Evolutionary conservation across 1,139 yeast genomes (phyloP), one percentile per base, ranked within the genome.

Genomic region (Ogataea hybrid): DNA sequence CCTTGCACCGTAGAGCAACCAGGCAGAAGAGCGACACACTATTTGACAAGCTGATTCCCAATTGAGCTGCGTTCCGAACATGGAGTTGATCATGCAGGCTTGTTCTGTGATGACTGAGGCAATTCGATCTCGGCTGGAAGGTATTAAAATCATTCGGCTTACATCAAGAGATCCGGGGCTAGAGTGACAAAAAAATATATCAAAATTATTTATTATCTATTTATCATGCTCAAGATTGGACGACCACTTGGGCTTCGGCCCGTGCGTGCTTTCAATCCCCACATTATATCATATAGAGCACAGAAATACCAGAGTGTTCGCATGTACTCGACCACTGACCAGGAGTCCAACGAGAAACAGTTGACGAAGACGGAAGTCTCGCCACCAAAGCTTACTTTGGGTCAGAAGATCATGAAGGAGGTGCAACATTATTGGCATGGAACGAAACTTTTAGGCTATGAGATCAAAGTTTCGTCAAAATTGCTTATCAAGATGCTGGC

Each of bases 361-460:
- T 17, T 34, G 16, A 30, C 28, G 18, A 33, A 35, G 16, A 23
- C 15, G 32, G 36, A 41, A 5, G 42, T 34, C 25, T 27, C 37
- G 34, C 37, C 39, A 20, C 68, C 69, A 46, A 59, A 57, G 38
- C 32, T 47, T 11, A 47, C 71, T 7, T 22, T 72, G 12, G 70
- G 75, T 71, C 78, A 73, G 44, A 73, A 69, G 49, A 67, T 75
- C 38, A 74, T 73, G 49, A 77, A 73, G 50, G 80, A 75, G 55
- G 75, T 69, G n/a, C 66, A 70, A 25, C 81, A 75, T 57, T 75
- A 75, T 54, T 73, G 79, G 78, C 67, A 67, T 49, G 81, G 81
- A 28, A 75, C 81, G 41, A 75, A 75, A 53, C 68, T 75, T 49
- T 61, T 75, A 42, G 80, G 80, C 10, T 75, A 72, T 54, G 81